phyloP scores from a whole-genome alignment of 306 rosid genomes.

The Cicer chorassanicum region DNA sequence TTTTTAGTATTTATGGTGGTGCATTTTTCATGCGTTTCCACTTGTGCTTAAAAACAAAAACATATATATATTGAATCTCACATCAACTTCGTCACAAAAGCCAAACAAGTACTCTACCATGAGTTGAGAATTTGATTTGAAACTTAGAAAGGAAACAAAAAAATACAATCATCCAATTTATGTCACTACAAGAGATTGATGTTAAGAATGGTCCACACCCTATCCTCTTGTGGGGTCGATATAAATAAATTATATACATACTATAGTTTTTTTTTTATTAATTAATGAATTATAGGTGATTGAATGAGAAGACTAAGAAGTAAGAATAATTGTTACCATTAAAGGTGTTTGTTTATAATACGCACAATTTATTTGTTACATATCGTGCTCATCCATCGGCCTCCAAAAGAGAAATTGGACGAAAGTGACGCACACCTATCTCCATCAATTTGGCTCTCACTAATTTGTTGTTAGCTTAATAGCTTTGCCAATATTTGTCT shows the following conservation, averaged over 20 bases:
- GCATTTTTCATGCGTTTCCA: conserved; percentile 44
- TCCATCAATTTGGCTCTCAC: conserved; percentile 55
- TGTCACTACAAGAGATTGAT: conserved; percentile 49
- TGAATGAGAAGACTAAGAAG: conserved; percentile 47
- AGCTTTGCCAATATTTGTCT: conserved; percentile 29
- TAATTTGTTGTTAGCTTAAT: conserved; percentile 40
- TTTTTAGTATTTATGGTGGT: neutral
- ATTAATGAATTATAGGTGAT: conserved; percentile 50
- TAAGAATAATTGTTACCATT: conserved; percentile 20
- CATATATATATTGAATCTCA: conserved; percentile 34
- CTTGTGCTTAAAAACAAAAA: conserved; percentile 35
- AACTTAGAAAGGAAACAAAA: conserved; percentile 48
- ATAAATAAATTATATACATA: conserved; percentile 12
- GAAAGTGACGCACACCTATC: conserved; percentile 53
- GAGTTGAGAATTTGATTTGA: conserved; percentile 39
- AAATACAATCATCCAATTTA: conserved; percentile 46
- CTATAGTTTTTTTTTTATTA: conserved; percentile 13
- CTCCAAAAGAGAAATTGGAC: conserved; percentile 72
- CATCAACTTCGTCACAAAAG: conserved; percentile 47
- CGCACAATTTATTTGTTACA: conserved; percentile 47
- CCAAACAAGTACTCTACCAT: conserved; percentile 53
- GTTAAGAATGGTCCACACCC: conserved; percentile 48
- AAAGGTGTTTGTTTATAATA: conserved; percentile 39
- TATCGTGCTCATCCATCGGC: conserved; percentile 56
- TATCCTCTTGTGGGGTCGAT: conserved; percentile 30